Percentiles rank a stretch among this genome's conserved stretches.
phyloP scores from a whole-genome alignment of 345 rosid genomes.

The Psidium guajava region DNA sequence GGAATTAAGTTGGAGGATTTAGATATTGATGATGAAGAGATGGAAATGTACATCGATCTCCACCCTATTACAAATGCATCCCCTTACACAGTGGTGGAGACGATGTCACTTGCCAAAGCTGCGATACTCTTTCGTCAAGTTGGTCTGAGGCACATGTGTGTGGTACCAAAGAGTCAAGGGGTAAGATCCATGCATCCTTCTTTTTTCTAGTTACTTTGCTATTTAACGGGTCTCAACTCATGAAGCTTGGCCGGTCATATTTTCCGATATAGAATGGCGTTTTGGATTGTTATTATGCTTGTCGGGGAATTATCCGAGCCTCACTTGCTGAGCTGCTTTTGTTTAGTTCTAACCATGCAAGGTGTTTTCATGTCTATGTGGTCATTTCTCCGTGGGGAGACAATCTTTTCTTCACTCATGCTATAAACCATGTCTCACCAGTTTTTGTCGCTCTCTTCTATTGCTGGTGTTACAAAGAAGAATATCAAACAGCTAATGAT shows the following conservation, averaged over 20 bases:
- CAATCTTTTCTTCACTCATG: background rate
- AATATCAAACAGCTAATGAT: background rate
- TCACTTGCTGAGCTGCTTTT: background rate
- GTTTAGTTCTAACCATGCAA: background rate
- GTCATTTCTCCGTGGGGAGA: background rate
- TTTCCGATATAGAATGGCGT: background rate
- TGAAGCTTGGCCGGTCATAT: background rate
- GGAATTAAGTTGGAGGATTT: conserved; percentile 49
- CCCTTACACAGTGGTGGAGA: conserved; percentile 56
- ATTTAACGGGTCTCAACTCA: background rate
- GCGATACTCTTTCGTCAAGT: conserved; percentile 49
- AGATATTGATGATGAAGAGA: conserved; percentile 41
- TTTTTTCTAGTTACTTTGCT: background rate
- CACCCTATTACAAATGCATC: conserved; percentile 53
- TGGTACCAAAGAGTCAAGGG: conserved; percentile 55
- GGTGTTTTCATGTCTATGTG: background rate
- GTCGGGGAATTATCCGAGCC: background rate
- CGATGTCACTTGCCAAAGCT: conserved; percentile 65
- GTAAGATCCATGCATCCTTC: conserved; percentile 9
- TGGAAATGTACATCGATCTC: conserved; percentile 56
- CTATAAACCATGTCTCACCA: background rate
- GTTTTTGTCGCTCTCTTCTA: background rate
- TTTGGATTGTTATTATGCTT: background rate
- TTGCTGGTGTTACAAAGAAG: background rate
- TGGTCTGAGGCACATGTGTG: conserved; percentile 57